Evolutionary conservation across 768 basidiomycete genomes (phyloP), one percentile per base, ranked within the genome.

Genomic region (Boletus bicolor): DNA sequence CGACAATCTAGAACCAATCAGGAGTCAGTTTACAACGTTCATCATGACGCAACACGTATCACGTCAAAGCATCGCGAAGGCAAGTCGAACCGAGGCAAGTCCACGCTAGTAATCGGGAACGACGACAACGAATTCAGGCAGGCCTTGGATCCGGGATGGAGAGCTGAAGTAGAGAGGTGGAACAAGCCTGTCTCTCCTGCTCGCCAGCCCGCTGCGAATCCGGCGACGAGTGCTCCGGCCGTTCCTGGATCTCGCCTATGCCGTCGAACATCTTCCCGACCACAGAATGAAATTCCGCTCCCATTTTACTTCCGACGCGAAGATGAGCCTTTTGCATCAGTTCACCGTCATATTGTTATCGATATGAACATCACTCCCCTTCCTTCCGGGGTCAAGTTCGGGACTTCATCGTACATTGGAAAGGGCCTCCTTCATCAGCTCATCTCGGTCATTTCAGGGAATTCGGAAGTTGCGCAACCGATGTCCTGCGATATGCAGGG

Each of bases 381-480:
- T 7, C 75, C 74, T 24, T 74, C 79, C 4, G 85, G 84, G 4
- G 69, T 80, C 36, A 75, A 76, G 36, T 86, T 92, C 59, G 66
- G 63, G 1, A 38, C 70, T 2, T 71, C 75, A 9, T 82, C 85
- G 7, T 87, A 83, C 58, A 76, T 86, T 43, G 80, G 78, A 8
- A 83, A 75, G 54, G 87, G 88, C 0, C 75, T 78, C 63, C 79
- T 93, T 17, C 68, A 77, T 53, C 81, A 86, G 24, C 76, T 91
- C 15, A 56, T 84, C 46, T 63, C 74, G n/a, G 49, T 77, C 49
- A 57, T 77, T 19, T 66, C 69, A 21, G 64, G 69, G 32, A 53
- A 57, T 7, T 54, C 60, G 5, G 68, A 73, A 26, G 50, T 62
- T 10, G 55, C 64, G 12, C 50, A 66, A 11, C 78, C 79, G 3